A percentile compares a stretch with the other conserved stretches of the same genome.
Conservation (phyloP, 2,329 filamentous ascomycete species). For the Neocucurbitaria cava region DNA sequence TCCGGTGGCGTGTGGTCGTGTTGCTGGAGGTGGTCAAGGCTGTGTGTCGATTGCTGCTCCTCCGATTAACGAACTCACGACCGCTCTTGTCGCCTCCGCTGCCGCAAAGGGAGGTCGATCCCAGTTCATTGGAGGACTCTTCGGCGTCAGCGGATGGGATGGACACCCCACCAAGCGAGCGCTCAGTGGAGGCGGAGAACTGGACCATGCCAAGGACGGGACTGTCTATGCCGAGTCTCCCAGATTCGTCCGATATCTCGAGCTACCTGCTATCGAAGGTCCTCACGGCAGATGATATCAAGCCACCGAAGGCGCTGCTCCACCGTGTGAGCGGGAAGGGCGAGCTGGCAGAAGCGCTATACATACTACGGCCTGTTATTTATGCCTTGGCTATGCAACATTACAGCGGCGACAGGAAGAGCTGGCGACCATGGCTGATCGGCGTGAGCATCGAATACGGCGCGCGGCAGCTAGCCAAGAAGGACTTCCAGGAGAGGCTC, state of each 20-base stretch:
- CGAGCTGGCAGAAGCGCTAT: constrained; percentile 85
- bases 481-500: constrained; percentile 66
- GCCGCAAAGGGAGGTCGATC: constrained; percentile 83
- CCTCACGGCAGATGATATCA: constrained; percentile 94
- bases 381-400: constrained; percentile 85
- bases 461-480: constrained; percentile 81
- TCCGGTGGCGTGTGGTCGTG: constrained; percentile 87
- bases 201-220: constrained; percentile 97
- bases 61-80: constrained; percentile 82
- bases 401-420: constrained; percentile 73
- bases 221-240: constrained; percentile 81
- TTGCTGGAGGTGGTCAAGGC: constrained; percentile 87
- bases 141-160: constrained; percentile 55
- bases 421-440: constrained; percentile 91
- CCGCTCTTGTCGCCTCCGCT: constrained; percentile 83
- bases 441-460: constrained; percentile 86
- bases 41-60: constrained; percentile 77
- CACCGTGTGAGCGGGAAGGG: constrained; percentile 77
- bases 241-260: constrained; percentile 81
- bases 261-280: constrained; percentile 89
- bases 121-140: constrained; percentile 63
- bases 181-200: constrained; percentile 53
- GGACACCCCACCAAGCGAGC: constrained; percentile 53
- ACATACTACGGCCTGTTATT: constrained; percentile 85
- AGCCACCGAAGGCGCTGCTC: constrained; percentile 85